Evolutionary conservation across 2,329 filamentous ascomycete genomes (phyloP).

Genomic region (Sclerotinia trifoliorum): DNA sequence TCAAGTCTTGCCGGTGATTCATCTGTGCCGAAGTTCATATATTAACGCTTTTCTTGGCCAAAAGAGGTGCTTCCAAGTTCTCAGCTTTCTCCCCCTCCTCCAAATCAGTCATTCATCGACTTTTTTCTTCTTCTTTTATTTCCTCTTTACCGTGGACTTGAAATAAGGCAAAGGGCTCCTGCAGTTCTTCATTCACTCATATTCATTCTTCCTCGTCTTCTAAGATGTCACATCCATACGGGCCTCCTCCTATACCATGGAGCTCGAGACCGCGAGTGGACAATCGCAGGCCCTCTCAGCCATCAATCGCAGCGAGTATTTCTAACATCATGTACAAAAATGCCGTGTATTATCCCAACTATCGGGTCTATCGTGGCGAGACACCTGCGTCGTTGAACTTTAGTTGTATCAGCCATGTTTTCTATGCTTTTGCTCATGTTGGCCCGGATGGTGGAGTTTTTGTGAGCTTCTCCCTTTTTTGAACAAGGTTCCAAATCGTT

Average conservation of each 20-base stretch:
- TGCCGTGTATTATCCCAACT: conserved; percentile 83
- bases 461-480: conserved; percentile 52
- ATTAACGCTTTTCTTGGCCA: neutral
- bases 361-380: conserved; percentile 68
- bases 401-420: conserved; percentile 75
- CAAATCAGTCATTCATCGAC: neutral
- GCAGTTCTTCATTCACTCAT: neutral
- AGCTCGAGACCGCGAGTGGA: conserved; percentile 31
- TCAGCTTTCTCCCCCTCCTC: neutral
- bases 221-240: conserved; percentile 33
- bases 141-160: neutral
- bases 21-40: neutral
- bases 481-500: neutral
- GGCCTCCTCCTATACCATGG: conserved; percentile 35
- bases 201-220: neutral
- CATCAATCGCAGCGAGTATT: conserved; percentile 36
- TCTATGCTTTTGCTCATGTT: conserved; percentile 79
- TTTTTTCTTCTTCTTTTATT: neutral
- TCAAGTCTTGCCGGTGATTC: conserved; percentile 18
- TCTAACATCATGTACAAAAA: conserved; percentile 61
- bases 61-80: neutral
- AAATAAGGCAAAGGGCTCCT: neutral
- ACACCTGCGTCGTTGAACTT: conserved; percentile 73
- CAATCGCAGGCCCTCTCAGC: conserved; percentile 37
- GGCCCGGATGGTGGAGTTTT: conserved; percentile 70